A percentile compares a stretch with the other conserved stretches of the same genome.
These are phyloP conservation scores for Sugiyamaella marilandica DNA, from an alignment of 805 yeast genomes.

Conservation along the genomic window DNA sequence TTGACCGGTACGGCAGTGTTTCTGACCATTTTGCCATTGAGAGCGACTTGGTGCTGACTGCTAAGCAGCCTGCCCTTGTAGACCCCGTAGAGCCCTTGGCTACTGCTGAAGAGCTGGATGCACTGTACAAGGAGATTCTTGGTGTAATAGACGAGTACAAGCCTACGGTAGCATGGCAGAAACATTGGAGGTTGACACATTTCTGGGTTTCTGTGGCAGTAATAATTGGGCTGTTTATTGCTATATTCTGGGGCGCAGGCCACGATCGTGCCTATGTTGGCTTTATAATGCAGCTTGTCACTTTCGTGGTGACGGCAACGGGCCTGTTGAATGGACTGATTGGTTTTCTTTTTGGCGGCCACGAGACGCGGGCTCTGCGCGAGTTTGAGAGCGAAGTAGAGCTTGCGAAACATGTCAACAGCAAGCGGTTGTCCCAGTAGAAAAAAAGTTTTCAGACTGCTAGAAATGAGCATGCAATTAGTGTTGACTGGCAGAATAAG, in stretches of 20 bases:
- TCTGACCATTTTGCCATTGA: constrained; percentile 86
- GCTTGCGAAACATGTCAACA: constrained; percentile 20
- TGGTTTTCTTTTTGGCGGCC: constrained; percentile 70
- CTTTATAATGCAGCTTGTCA: constrained; percentile 56
- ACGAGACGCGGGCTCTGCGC: constrained; percentile 69
- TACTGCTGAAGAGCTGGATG: constrained; percentile 11
- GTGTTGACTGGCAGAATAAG: too few relatives aligned
- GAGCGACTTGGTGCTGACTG: constrained; percentile 22
- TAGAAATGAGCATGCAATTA: too few relatives aligned
- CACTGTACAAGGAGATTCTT: constrained; percentile 46
- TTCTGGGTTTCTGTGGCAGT: constrained; percentile 52
- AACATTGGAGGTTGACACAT: constrained; percentile 60
- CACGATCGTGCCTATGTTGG: constrained; percentile 55
- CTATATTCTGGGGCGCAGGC: constrained; percentile 54
- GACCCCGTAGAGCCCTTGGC: constrained; percentile 3
- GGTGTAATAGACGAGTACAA: constrained; percentile 44
- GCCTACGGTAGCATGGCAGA: constrained; percentile 55
- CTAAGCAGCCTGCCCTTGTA: neutral
- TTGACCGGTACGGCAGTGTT: constrained; percentile 66
- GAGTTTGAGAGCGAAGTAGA: constrained; percentile 72
- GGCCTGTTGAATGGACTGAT: constrained; percentile 76
- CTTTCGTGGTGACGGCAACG: constrained; percentile 52
- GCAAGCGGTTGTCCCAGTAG: too few relatives aligned
- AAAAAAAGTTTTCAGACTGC: too few relatives aligned
- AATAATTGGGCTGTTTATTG: constrained; percentile 50